Conservation (phyloP, 2,329 filamentous ascomycete species). For the Alternaria triticina region DNA sequence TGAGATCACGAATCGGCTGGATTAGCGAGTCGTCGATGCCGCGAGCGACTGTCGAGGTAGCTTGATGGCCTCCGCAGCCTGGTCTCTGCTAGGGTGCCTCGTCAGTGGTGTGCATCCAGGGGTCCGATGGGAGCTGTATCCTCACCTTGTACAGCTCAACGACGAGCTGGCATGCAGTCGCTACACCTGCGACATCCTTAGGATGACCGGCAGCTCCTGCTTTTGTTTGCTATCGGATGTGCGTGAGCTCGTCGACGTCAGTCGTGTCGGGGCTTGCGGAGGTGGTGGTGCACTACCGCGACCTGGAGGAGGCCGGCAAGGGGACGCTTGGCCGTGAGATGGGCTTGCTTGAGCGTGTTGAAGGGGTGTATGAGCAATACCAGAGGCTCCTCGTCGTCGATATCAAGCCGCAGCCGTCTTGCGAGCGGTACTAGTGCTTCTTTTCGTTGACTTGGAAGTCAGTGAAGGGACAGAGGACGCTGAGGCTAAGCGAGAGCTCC, state of each 20-base stretch:
- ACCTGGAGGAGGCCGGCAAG: background rate
- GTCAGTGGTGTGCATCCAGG: background rate
- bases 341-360: background rate
- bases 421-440: background rate
- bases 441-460: background rate
- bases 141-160: background rate
- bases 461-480: background rate
- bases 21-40: background rate
- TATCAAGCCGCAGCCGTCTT: background rate
- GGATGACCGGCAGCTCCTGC: background rate
- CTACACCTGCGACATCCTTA: background rate
- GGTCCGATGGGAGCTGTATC: background rate
- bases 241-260: background rate
- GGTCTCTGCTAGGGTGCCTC: background rate
- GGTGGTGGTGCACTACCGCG: background rate
- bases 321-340: background rate
- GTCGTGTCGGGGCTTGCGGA: background rate
- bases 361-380: background rate
- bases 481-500: background rate
- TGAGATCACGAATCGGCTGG: background rate
- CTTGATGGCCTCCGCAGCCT: background rate
- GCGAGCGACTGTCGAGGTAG: background rate
- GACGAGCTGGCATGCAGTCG: background rate
- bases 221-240: background rate
- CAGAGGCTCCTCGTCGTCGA: background rate